phyloP scores from a whole-genome alignment of 176 grass and related monocot species.

The Rhynchospora pubera region DNA sequence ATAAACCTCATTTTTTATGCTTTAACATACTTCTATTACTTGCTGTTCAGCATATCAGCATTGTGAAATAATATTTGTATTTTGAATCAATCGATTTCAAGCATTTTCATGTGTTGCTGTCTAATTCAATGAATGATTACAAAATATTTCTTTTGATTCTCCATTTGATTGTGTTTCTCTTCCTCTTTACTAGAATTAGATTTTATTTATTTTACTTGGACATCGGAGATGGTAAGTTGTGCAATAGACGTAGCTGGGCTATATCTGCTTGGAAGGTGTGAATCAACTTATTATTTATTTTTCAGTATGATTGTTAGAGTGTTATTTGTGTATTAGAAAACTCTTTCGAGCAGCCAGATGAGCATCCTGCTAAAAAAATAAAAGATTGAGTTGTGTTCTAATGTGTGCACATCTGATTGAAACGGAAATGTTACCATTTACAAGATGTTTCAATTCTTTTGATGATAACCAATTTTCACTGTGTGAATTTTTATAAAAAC shows the following conservation, averaged over 20 bases:
- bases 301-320: neutral
- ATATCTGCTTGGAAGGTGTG: neutral
- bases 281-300: neutral
- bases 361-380: neutral
- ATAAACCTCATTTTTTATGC: neutral
- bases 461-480: neutral
- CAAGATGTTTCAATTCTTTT: too few relatives aligned
- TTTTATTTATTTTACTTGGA: neutral
- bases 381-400: too few relatives aligned
- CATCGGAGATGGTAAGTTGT: neutral
- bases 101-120: neutral
- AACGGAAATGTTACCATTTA: too few relatives aligned
- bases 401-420: too few relatives aligned
- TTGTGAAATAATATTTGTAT: conserved; percentile 15
- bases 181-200: neutral
- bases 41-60: conserved; percentile 4
- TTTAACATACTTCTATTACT: neutral
- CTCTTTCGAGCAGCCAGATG: neutral
- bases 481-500: neutral
- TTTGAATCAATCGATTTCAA: neutral
- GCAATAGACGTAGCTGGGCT: neutral
- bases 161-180: neutral
- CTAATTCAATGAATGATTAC: neutral
- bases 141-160: neutral
- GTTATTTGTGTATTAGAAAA: neutral